Conservation (phyloP, 495 filamentous ascomycete genomes). For the Penicillium arizonense region DNA sequence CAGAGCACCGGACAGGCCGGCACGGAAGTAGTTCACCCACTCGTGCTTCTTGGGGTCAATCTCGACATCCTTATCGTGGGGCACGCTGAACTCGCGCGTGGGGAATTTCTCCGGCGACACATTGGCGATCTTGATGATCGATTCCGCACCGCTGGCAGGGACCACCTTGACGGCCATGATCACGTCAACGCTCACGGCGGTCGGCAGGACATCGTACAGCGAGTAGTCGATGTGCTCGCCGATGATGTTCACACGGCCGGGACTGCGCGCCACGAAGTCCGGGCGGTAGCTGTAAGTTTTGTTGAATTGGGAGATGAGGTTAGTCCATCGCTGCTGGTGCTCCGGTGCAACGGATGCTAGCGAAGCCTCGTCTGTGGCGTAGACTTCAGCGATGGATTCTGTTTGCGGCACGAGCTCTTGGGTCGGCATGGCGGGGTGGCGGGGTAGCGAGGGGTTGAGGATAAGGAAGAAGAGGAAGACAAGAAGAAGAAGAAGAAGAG, state of each 20-base stretch:
- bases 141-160: slow-evolving; percentile 35
- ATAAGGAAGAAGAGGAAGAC: background rate
- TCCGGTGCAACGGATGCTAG: slow-evolving; percentile 33
- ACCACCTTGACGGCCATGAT: slow-evolving; percentile 78
- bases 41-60: slow-evolving; percentile 83
- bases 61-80: slow-evolving; percentile 63
- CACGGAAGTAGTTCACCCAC: slow-evolving; percentile 99
- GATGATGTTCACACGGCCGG: slow-evolving; percentile 96
- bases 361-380: slow-evolving; percentile 47
- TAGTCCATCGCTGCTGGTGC: slow-evolving; percentile 63
- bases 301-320: slow-evolving; percentile 68
- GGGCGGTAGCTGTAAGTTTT: slow-evolving; percentile 67
- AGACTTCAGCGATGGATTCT: slow-evolving; percentile 49
- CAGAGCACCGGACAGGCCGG: slow-evolving; percentile 78
- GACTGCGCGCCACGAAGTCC: slow-evolving; percentile 84
- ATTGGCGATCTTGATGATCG: slow-evolving; percentile 70
- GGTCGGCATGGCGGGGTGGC: slow-evolving; percentile 40
- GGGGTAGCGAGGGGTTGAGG: background rate
- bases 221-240: slow-evolving; percentile 99
- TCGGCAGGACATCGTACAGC: slow-evolving; percentile 91
- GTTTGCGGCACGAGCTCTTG: slow-evolving; percentile 49
- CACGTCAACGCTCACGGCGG: slow-evolving; percentile 88
- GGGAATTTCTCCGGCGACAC: slow-evolving; percentile 75
- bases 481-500: background rate
- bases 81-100: slow-evolving; percentile 70